Evolutionary conservation across 139 green algal species (phyloP).

Genomic region (Chlorella ohadii): DNA sequence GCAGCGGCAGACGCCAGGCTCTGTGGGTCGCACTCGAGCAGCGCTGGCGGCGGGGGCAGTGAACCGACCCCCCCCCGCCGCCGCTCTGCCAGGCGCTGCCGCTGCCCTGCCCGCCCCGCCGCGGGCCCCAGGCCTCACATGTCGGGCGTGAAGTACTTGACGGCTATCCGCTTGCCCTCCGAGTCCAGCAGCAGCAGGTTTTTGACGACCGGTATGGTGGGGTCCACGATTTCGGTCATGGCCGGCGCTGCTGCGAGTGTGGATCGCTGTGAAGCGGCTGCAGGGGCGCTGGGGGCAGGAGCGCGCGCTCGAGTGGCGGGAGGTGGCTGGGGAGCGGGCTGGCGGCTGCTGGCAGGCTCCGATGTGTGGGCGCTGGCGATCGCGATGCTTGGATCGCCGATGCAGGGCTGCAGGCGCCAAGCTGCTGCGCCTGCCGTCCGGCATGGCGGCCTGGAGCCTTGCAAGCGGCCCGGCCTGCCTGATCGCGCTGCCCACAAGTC

Average conservation of each 20-base stretch:
- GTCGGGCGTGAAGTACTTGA: constrained; percentile 96
- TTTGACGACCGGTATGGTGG: constrained; percentile 85
- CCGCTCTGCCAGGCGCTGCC: background rate
- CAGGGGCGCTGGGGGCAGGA: too few species aligned
- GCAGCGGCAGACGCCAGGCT: background rate
- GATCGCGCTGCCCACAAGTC: background rate
- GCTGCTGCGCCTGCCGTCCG: too few species aligned
- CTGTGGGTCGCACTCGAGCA: background rate
- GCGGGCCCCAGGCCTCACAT: constrained; percentile 37
- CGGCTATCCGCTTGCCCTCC: constrained; percentile 97
- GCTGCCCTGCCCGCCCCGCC: background rate
- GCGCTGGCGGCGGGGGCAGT: background rate
- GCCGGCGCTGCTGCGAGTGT: background rate
- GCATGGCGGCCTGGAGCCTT: background rate
- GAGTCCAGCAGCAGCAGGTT: constrained; percentile 95
- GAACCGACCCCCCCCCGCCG: background rate
- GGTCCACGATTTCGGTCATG: constrained; percentile 50
- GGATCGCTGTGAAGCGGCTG: background rate
- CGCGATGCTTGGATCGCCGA: too few species aligned
- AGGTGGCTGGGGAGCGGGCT: too few species aligned
- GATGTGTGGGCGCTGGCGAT: too few species aligned
- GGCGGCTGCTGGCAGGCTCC: too few species aligned
- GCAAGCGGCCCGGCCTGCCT: background rate
- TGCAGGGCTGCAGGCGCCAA: too few species aligned
- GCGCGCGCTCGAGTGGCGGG: too few species aligned